phyloP scores from a whole-genome alignment of 257 asterid species.

The Coffea canephora region DNA sequence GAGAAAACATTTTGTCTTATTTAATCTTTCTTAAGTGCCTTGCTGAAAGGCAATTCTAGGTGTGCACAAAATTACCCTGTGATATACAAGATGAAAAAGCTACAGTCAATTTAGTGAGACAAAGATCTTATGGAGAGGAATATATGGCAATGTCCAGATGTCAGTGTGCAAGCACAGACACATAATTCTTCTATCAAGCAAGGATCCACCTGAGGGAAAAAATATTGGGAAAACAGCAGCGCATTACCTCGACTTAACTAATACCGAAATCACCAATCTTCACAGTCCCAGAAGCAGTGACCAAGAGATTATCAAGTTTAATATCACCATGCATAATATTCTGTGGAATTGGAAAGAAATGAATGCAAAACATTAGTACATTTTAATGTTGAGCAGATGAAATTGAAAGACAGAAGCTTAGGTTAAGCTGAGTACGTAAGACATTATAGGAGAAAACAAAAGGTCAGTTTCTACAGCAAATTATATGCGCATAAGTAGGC shows the following conservation, averaged over 20 bases:
- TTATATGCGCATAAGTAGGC: background rate
- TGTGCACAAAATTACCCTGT: background rate
- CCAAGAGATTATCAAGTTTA: slow-evolving; percentile 89
- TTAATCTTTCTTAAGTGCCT: background rate
- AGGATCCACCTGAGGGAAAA: background rate
- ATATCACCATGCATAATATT: slow-evolving; percentile 94
- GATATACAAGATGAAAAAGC: background rate
- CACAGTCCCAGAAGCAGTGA: slow-evolving; percentile 75
- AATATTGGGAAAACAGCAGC: slow-evolving; percentile 11
- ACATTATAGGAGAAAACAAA: background rate
- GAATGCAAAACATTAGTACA: background rate
- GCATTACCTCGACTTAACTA: slow-evolving; percentile 92
- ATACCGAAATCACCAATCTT: slow-evolving; percentile 97
- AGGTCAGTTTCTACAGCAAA: background rate
- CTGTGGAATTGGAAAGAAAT: slow-evolving; percentile 38
- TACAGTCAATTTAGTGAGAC: too few species aligned
- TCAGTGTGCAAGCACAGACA: too few species aligned
- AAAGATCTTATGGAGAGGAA: too few species aligned
- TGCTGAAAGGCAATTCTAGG: background rate
- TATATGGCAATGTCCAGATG: too few species aligned
- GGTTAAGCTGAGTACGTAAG: background rate
- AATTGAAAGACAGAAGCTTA: background rate
- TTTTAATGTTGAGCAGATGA: slow-evolving; percentile 6
- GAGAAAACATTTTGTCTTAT: background rate
- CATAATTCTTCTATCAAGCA: background rate